Evolutionary conservation across 345 rosid genomes (phyloP).

Genomic region (Gossypium longicalyx): DNA sequence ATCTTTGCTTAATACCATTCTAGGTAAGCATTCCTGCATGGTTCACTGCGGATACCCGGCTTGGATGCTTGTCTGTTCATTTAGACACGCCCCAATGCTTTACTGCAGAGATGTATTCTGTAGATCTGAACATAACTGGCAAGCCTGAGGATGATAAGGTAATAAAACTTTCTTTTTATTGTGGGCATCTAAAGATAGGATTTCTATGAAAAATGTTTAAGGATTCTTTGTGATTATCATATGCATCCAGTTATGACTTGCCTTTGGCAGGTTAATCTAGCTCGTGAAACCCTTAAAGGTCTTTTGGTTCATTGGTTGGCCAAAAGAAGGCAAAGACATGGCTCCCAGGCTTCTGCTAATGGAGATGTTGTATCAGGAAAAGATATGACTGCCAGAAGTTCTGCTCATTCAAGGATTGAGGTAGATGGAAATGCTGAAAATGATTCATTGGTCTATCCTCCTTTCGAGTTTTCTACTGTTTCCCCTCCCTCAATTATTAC

Average conservation of each 20-base stretch:
- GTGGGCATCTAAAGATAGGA: background rate
- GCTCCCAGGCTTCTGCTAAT: constrained; percentile 62
- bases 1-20: constrained; percentile 18
- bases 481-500: constrained; percentile 92
- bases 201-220: background rate
- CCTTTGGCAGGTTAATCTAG: constrained; percentile 74
- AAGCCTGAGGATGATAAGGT: constrained; percentile 99
- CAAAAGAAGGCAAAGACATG: constrained; percentile 72
- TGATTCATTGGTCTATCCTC: constrained; percentile 83
- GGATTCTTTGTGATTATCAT: constrained; percentile 3
- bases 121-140: constrained; percentile 85
- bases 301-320: constrained; percentile 81
- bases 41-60: constrained; percentile 92
- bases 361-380: constrained; percentile 65
- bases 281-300: constrained; percentile 97
- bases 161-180: background rate
- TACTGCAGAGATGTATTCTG: constrained; percentile 97
- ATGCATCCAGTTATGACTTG: background rate
- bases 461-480: constrained; percentile 75
- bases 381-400: constrained; percentile 54
- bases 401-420: constrained; percentile 56
- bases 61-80: constrained; percentile 92
- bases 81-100: constrained; percentile 99
- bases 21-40: constrained; percentile 99
- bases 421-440: constrained; percentile 65